Evolutionary conservation across 177 flowering plant genomes (phyloP).

Genomic region (Telopea speciosissima): DNA sequence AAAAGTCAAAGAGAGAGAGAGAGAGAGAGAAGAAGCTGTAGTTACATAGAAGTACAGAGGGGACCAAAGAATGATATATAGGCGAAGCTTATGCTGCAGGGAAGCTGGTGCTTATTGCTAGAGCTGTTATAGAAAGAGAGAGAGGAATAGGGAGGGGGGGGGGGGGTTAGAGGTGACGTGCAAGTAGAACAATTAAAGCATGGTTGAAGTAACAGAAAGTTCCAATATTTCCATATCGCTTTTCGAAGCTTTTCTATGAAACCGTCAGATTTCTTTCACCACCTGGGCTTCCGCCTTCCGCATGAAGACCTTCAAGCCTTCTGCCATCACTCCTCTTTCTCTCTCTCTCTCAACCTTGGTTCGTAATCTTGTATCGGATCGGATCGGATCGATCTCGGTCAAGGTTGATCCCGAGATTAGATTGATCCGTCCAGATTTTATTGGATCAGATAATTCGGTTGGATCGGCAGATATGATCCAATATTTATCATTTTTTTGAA

Average conservation of each 20-base stretch:
- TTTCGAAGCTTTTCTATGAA: conserved; percentile 9
- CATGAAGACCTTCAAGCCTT: too few relatives aligned
- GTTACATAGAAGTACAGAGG: neutral
- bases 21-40: conserved; percentile 7
- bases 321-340: too few relatives aligned
- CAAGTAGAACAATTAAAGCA: neutral
- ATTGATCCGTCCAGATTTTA: too few relatives aligned
- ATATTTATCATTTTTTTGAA: too few relatives aligned
- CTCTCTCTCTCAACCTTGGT: too few relatives aligned
- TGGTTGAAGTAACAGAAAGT: conserved; percentile 21
- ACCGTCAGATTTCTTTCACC: conserved; percentile 30
- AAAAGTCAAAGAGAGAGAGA: neutral
- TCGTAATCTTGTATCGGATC: too few relatives aligned
- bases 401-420: too few relatives aligned
- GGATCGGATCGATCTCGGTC: too few relatives aligned
- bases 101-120: too few relatives aligned
- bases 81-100: neutral
- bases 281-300: conserved; percentile 18
- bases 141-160: neutral
- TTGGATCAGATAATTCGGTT: too few relatives aligned
- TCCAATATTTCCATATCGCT: conserved; percentile 2
- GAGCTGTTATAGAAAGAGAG: neutral
- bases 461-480: too few relatives aligned
- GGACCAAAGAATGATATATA: neutral
- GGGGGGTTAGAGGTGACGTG: neutral